Evolutionary conservation across 495 filamentous ascomycete species (phyloP), one percentile per base, ranked within the genome.

Genomic region (Astrothelium macrocarpum): DNA sequence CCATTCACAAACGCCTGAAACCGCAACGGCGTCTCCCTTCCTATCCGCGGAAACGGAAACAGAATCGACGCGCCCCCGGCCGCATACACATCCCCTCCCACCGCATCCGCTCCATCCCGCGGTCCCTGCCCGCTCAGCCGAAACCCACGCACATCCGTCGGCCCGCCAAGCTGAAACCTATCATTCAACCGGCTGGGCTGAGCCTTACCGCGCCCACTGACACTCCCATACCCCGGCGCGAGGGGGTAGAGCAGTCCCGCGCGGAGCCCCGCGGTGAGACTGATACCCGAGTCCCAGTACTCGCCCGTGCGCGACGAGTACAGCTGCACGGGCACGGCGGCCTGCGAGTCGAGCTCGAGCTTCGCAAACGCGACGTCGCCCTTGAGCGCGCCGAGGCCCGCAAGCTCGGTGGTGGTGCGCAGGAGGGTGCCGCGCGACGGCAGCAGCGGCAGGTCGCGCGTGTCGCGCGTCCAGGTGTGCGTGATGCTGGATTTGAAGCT

Each of bases 121-220:
- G 93, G 90, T 14, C 94, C 94, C 16, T 97, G 79, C 2, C 95
- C 95, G 25, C 84, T 86, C 42, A 96, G 81, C 32, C 89, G 87
- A 81, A 97, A 98, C 4, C 93, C 94, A 59, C 94, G 88, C 32
- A 98, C 90, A 71, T 96, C 91, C 25, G 91, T 95, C 0, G 94
- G 92, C 0, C 95, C 94, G 53, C 94, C 94, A 43, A 98, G 90
- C 60, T 87, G 83, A 79, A 98, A 97, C 32, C 94, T 91, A 74
- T 98, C 94, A 74, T 93, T 96, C 67, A 96, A 81, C 29, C 90
- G 83, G 59, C 90, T 92, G 2, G 87, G 84, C 34, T 79, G 79
- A 32, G 74, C 84, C 23, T 66, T 79, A 9, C n/a, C n/a, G n/a
- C n/a, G n/a, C n/a, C n/a, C n/a, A n/a, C n/a, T n/a, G n/a, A 71